phyloP scores from a whole-genome alignment of 768 basidiomycete genomes.

The Tulasnella sp. region DNA sequence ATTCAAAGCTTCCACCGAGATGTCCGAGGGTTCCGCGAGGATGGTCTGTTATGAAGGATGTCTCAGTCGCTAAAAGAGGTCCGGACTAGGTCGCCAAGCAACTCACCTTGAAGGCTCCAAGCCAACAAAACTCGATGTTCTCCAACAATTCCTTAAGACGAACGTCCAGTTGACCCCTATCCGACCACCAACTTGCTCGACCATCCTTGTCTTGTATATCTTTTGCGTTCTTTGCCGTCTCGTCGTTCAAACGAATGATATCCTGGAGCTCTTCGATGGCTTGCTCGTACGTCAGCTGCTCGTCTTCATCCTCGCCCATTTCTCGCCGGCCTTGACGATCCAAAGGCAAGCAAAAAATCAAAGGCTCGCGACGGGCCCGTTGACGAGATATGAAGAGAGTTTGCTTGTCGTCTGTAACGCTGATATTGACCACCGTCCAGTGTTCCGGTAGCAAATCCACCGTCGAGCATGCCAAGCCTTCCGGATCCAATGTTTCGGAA shows the following conservation, averaged over 20 bases:
- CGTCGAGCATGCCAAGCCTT: slow-evolving; percentile 38
- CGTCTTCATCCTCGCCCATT: slow-evolving; percentile 57
- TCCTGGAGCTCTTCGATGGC: slow-evolving; percentile 67
- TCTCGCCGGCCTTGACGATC: slow-evolving; percentile 67
- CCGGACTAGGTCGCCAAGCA: neutral
- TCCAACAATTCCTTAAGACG: slow-evolving; percentile 65
- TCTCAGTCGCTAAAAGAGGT: neutral
- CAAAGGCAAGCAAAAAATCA: slow-evolving; percentile 85
- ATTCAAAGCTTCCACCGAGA: slow-evolving; percentile 41
- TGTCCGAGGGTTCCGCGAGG: slow-evolving; percentile 41
- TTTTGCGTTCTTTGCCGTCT: slow-evolving; percentile 62
- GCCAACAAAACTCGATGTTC: slow-evolving; percentile 92
- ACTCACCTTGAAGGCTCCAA: slow-evolving; percentile 91
- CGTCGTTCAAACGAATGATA: slow-evolving; percentile 73
- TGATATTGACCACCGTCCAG: slow-evolving; percentile 82
- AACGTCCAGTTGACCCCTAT: slow-evolving; percentile 64
- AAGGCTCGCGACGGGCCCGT: slow-evolving; percentile 49
- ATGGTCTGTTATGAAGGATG: slow-evolving; percentile 47
- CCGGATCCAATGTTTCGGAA: slow-evolving; percentile 32
- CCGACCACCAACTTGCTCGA: slow-evolving; percentile 78
- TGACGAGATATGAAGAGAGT: slow-evolving; percentile 80
- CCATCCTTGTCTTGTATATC: slow-evolving; percentile 61
- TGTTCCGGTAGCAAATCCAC: slow-evolving; percentile 50
- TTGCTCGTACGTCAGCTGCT: slow-evolving; percentile 59
- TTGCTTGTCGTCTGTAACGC: slow-evolving; percentile 71